Base-by-base conservation (phyloP, 192 early-diverging fungal genomes). In the Linnemannia hyalina region DNA sequence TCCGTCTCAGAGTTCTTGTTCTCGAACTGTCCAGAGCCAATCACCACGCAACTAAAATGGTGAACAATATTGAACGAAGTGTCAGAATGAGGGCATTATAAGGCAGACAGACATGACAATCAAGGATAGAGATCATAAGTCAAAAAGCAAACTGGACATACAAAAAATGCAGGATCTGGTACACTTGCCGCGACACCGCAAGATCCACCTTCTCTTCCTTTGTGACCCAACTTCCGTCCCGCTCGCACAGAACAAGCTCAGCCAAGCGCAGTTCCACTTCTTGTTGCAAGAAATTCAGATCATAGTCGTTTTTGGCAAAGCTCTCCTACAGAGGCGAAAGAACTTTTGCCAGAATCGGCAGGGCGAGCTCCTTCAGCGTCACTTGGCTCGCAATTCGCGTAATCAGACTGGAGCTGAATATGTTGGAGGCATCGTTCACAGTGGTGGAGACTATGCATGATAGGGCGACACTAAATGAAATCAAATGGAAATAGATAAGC, bases 221-320 rank as follows among this genome's bases (percentile, higher is more conserved):
- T 32, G 46, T 47, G 26, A 23, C 26, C 44, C 46, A 73, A 0
- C 72, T 26, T 42, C 72, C 72, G n/a, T 73, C 72, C 72, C 72
- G 44, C 72, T 73, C 72, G 29, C 46, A 73, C 22, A 52, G 42
- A 49, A 26, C 72, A 73, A 73, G 40, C 46, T 73, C 72, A 15
- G 72, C 72, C 72, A 73, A 73, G 72, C n/a, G 46, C 72, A 73
- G 72, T 13, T 49, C 72, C 46, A 52, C 72, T n/a, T 44, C 44
- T 26, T 44, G 71, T 46, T 73, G 71, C 71, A 73, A 26, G 23
- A 73, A 73, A 47, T 73, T 46, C 71, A 73, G 38, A 73, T 73
- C 71, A 46, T 44, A 46, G 44, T 49, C 71, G 42, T 40, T 73
- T 73, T 41, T 73, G 71, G 42, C 71, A 73, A 73, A 73, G 71